Evolutionary conservation across 179 eudicot genomes (phyloP).

Genomic region (Silene vulgaris): DNA sequence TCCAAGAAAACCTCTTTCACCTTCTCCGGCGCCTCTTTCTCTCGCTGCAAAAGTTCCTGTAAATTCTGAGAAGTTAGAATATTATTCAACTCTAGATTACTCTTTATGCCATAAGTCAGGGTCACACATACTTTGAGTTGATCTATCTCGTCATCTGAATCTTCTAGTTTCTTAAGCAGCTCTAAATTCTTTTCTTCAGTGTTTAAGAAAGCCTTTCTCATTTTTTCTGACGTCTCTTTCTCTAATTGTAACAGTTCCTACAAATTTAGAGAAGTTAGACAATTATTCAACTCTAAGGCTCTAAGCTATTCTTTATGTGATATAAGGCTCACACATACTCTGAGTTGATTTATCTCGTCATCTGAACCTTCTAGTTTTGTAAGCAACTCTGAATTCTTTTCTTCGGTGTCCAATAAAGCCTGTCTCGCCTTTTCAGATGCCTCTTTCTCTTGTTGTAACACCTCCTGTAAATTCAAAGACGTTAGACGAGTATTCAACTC

Average conservation of each 20-base stretch:
- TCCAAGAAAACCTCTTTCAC: slow-evolving; percentile 45
- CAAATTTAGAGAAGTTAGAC: slow-evolving; percentile 17
- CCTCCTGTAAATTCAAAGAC: background rate
- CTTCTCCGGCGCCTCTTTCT: slow-evolving; percentile 59
- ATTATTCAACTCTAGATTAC: background rate
- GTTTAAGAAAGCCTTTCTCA: slow-evolving; percentile 43
- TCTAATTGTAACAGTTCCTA: slow-evolving; percentile 56
- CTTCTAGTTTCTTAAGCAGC: slow-evolving; percentile 59
- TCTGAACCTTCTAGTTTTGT: slow-evolving; percentile 67
- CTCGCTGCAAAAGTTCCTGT: slow-evolving; percentile 53
- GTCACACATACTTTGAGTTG: slow-evolving; percentile 20
- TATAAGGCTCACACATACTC: background rate
- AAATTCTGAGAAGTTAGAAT: slow-evolving; percentile 16
- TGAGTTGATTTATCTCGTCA: slow-evolving; percentile 34
- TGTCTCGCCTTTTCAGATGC: slow-evolving; percentile 56
- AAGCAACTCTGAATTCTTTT: slow-evolving; percentile 52
- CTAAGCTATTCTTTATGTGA: background rate
- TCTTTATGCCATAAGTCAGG: background rate
- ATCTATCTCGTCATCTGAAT: slow-evolving; percentile 56
- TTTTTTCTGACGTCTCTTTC: slow-evolving; percentile 55
- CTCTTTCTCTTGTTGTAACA: slow-evolving; percentile 20
- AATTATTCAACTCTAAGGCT: background rate
- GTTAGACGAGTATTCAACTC: background rate
- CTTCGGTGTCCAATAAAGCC: slow-evolving; percentile 51
- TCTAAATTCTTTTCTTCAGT: slow-evolving; percentile 58